Base-by-base conservation (phyloP, 306 rosid genomes). In the Trifolium fragiferum region DNA sequence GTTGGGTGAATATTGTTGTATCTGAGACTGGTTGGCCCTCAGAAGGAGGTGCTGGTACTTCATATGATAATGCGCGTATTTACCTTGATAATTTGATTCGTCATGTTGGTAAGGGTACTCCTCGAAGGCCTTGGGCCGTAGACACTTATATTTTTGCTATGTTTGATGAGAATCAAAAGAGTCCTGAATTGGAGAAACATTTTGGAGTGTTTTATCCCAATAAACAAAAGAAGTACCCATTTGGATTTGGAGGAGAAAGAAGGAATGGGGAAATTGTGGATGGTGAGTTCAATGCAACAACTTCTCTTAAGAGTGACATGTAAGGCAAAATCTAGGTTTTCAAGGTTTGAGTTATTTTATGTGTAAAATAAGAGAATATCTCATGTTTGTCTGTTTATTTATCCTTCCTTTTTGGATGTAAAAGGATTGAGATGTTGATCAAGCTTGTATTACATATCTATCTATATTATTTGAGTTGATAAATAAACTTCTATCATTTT, bases 1-100 rank as follows among this genome's bases (percentile, higher is more conserved):
- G 85, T 53, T 70, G 76, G 15, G 78, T 90, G 21, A 78, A 76
- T 65, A 89, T 88, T 16, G 92, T 90, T 4, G 89, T 90, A 2
- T 88, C 96, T 0, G 93, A 90, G 63, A 88, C 85, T 25, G 96
- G 91, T 0, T 90, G 96, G 96, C 96, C 91, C 1, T 88, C 91
- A 0, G 91, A 76, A 0, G 93, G 93, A 8, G 96, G 49, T 1
- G 32, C 66, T 59, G 91, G 43, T 0, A 27, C 93, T 5, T 25
- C 89, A 0, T 41, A 60, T 15, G 91, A 88, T 5, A 90, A 88
- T 25, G 92, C 96, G 0, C 73, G 61, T 6, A 58, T 78, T 38
- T 90, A 90, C 41, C 57, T 75, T 18, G 76, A 86, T 10, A 86
- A 86, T 30, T 67, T 90, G 82, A 80, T 90, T 40, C 66, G 82